Conservation (phyloP, 2,329 filamentous ascomycete genomes). For the Scedosporium boydii region DNA sequence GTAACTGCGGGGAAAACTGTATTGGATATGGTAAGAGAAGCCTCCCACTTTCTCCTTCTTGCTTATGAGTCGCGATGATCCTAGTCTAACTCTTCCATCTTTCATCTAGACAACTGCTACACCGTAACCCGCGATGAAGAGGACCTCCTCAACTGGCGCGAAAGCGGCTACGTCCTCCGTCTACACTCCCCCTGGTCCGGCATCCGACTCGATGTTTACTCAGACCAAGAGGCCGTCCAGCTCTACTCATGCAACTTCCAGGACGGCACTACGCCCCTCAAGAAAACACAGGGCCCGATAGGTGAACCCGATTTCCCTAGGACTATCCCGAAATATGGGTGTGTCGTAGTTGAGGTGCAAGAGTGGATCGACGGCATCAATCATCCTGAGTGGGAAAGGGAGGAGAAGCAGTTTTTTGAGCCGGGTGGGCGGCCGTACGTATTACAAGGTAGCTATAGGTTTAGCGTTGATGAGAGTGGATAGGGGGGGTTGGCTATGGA, state of each 20-base stretch:
- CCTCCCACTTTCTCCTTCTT: conserved; percentile 25
- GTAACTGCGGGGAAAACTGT: conserved; percentile 75
- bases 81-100: background rate
- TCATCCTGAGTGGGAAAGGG: conserved; percentile 75
- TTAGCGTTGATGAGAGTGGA: conserved; percentile 34
- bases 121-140: conserved; percentile 52
- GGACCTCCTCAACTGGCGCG: conserved; percentile 55
- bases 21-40: conserved; percentile 63
- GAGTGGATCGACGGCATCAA: conserved; percentile 94
- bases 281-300: conserved; percentile 58
- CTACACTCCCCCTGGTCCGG: conserved; percentile 68
- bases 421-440: conserved; percentile 52
- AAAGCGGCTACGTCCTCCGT: conserved; percentile 49
- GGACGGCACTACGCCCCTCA: conserved; percentile 61
- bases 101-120: conserved; percentile 52
- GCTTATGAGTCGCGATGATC: conserved; percentile 17
- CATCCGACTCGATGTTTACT: conserved; percentile 71
- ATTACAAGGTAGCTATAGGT: conserved; percentile 52
- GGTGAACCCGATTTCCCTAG: conserved; percentile 45
- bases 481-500: conserved; percentile 14
- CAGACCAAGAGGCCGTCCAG: conserved; percentile 81
- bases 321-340: conserved; percentile 66
- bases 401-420: conserved; percentile 47
- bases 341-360: conserved; percentile 83
- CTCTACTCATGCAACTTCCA: conserved; percentile 75